phyloP scores from a whole-genome alignment of 1,139 yeast genomes.

The Blastobotrys serpentis region DNA sequence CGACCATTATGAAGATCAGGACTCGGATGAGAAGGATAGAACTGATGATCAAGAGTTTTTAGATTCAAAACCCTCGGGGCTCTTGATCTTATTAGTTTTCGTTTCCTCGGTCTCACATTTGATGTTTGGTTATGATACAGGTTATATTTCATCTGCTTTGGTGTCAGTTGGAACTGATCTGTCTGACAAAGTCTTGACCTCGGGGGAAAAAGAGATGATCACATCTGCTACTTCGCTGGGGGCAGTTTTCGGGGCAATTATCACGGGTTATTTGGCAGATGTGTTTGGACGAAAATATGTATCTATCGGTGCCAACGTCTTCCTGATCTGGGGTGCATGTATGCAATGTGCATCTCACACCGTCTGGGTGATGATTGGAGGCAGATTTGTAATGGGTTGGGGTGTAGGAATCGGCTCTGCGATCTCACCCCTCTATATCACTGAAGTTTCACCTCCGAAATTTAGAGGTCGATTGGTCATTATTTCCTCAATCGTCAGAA shows the following conservation, averaged over 20 bases:
- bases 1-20: background rate
- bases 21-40: background rate
- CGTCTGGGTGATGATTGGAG: conserved; percentile 89
- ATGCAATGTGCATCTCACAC: conserved; percentile 76
- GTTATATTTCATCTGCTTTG: conserved; percentile 88
- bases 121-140: conserved; percentile 96
- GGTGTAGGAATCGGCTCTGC: conserved; percentile 95
- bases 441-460: conserved; percentile 89
- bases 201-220: conserved; percentile 81
- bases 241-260: conserved; percentile 72
- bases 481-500: conserved; percentile 66
- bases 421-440: conserved; percentile 84
- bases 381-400: conserved; percentile 89
- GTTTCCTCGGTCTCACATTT: conserved; percentile 93
- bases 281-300: conserved; percentile 78
- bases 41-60: conserved; percentile 21
- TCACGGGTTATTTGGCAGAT: conserved; percentile 82
- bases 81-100: conserved; percentile 61
- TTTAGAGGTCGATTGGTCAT: conserved; percentile 74
- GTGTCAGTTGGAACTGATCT: conserved; percentile 75
- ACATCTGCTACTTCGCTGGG: conserved; percentile 96
- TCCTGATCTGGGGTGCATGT: conserved; percentile 79
- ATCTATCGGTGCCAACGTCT: conserved; percentile 71
- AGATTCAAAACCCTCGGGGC: conserved; percentile 23
- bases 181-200: conserved; percentile 51